phyloP scores from a whole-genome alignment of 2,329 filamentous ascomycete genomes.

The Thermomyces lanuginosus region DNA sequence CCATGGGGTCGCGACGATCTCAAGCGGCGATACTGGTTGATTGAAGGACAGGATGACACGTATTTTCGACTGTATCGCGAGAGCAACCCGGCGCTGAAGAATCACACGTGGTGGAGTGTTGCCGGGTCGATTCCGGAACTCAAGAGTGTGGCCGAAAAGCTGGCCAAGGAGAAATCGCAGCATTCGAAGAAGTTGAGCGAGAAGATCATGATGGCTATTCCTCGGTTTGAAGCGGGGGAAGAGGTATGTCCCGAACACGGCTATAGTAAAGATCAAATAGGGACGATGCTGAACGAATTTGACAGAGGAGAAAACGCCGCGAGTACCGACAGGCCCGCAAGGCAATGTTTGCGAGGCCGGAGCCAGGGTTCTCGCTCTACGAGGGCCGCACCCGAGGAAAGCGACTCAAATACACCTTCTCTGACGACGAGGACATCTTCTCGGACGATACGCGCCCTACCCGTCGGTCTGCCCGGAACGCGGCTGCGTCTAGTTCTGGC shows the following conservation, averaged over 20 bases:
- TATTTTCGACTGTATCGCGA: slow-evolving; percentile 88
- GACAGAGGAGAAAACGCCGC: slow-evolving; percentile 73
- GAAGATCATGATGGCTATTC: slow-evolving; percentile 63
- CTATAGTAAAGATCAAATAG: background rate
- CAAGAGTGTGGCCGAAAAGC: slow-evolving; percentile 54
- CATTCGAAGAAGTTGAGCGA: slow-evolving; percentile 63
- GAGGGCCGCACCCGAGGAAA: slow-evolving; percentile 93
- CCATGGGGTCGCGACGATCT: slow-evolving; percentile 81
- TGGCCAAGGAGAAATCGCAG: slow-evolving; percentile 64
- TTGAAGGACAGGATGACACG: slow-evolving; percentile 89
- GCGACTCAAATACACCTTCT: slow-evolving; percentile 90
- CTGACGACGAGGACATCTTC: slow-evolving; percentile 65
- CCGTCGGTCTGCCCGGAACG: slow-evolving; percentile 46
- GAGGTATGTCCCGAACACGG: slow-evolving; percentile 42
- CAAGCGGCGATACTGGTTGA: slow-evolving; percentile 80
- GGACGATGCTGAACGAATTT: background rate
- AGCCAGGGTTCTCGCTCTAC: slow-evolving; percentile 81
- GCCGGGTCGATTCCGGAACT: slow-evolving; percentile 83
- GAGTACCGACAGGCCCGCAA: slow-evolving; percentile 80
- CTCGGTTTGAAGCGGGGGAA: slow-evolving; percentile 83
- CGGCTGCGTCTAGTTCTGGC: slow-evolving; percentile 51
- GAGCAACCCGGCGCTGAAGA: slow-evolving; percentile 61
- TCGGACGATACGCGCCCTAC: slow-evolving; percentile 48
- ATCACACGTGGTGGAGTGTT: slow-evolving; percentile 82
- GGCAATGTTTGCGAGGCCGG: slow-evolving; percentile 71